Evolutionary conservation across 768 basidiomycete genomes (phyloP).

Genomic region (Sarcomyxa edulis): DNA sequence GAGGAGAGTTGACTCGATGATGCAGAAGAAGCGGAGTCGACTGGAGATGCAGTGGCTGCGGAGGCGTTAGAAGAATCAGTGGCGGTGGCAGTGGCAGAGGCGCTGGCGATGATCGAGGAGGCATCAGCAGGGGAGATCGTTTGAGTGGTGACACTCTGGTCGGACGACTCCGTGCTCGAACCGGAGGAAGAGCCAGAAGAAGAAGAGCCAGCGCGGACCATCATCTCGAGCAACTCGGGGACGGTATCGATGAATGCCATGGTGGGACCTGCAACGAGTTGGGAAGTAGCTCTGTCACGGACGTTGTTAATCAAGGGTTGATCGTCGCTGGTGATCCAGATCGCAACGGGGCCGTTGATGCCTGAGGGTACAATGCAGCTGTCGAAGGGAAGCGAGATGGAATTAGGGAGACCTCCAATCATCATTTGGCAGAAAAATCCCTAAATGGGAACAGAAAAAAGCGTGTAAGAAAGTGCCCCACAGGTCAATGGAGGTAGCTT

Average conservation of each 20-base stretch:
- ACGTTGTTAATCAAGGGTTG: conserved; percentile 64
- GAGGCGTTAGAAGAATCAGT: conserved; percentile 21
- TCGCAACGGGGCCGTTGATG: conserved; percentile 69
- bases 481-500: conserved; percentile 14
- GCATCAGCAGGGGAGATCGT: conserved; percentile 13
- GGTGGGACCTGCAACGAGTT: conserved; percentile 67
- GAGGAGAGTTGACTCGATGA: conserved; percentile 15
- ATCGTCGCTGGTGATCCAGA: conserved; percentile 61
- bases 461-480: conserved; percentile 6
- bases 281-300: conserved; percentile 43
- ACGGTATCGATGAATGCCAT: conserved; percentile 61
- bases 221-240: conserved; percentile 44
- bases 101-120: conserved; percentile 14
- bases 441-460: conserved; percentile 29
- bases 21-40: conserved; percentile 12
- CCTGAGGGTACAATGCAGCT: conserved; percentile 60
- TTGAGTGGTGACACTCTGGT: neutral
- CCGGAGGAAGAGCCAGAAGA: conserved; percentile 14
- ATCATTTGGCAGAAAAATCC: conserved; percentile 72
- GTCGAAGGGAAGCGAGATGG: conserved; percentile 54
- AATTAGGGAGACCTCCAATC: conserved; percentile 48
- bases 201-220: conserved; percentile 26
- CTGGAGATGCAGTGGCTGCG: conserved; percentile 24
- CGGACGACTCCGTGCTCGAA: conserved; percentile 15
- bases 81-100: conserved; percentile 12